Conservation (phyloP, 106 monocot genomes). For the Chionographis japonica region DNA sequence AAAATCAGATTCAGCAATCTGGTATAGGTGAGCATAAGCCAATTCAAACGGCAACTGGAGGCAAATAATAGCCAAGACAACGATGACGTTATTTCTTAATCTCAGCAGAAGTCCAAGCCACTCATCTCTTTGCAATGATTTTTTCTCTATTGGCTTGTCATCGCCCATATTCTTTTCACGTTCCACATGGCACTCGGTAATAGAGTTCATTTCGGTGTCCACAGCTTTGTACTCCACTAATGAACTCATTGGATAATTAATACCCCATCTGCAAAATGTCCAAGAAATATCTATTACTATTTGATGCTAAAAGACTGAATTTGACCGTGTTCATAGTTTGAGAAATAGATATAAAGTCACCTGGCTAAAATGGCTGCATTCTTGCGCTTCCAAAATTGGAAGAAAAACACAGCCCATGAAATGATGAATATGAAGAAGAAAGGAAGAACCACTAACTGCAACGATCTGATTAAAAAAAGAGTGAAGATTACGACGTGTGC, state of each 20-base stretch:
- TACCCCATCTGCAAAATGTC: constrained; percentile 70
- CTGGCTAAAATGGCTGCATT: constrained; percentile 78
- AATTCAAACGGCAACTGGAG: constrained; percentile 91
- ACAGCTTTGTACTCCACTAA: constrained; percentile 40
- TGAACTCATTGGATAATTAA: constrained; percentile 41
- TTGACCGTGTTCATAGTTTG: not conserved
- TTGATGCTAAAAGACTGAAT: not conserved
- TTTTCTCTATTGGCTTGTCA: constrained; percentile 45
- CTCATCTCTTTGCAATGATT: constrained; percentile 70
- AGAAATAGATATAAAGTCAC: constrained; percentile 18
- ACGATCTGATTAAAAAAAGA: constrained; percentile 27
- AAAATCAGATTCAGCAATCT: constrained; percentile 50
- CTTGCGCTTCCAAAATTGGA: constrained; percentile 96
- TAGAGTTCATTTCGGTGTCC: constrained; percentile 24
- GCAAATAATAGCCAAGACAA: constrained; percentile 81
- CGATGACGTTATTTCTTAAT: constrained; percentile 70
- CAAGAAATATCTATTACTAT: not conserved
- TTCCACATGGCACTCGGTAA: constrained; percentile 7
- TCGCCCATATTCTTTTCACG: constrained; percentile 26
- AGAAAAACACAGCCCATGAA: constrained; percentile 80
- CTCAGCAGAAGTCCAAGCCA: constrained; percentile 69
- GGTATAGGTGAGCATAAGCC: constrained; percentile 88
- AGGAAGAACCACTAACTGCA: constrained; percentile 68
- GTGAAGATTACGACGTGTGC: not conserved
- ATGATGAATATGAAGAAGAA: constrained; percentile 67